These are phyloP conservation scores for Vicia villosa DNA, from an alignment of 306 rosid species.

Conservation along the genomic window DNA sequence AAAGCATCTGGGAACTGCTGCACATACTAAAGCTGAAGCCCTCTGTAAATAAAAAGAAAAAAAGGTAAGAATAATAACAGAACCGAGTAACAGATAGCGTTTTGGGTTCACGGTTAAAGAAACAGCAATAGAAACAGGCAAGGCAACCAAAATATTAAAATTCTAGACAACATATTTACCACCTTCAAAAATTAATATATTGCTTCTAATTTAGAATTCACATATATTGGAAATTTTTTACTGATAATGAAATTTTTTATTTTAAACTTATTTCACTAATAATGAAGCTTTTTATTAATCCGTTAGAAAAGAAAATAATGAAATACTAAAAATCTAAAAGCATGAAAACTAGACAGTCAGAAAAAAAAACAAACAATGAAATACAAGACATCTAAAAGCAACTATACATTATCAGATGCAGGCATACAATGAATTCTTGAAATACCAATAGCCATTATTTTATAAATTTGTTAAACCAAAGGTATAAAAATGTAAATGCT, in stretches of 20 bases:
- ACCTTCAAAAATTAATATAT: background rate
- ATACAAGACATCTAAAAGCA: constrained; percentile 11
- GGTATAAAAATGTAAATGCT: constrained; percentile 16
- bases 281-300: background rate
- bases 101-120: constrained; percentile 2
- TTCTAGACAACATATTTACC: constrained; percentile 13
- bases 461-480: background rate
- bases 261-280: too few relatives aligned
- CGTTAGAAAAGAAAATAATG: background rate
- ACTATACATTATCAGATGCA: background rate
- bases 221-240: too few relatives aligned
- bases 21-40: constrained; percentile 54
- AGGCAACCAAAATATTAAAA: constrained; percentile 13
- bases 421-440: background rate
- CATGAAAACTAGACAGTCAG: background rate
- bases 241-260: too few relatives aligned
- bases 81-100: background rate
- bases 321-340: constrained; percentile 14
- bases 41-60: constrained; percentile 47
- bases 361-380: background rate
- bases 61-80: constrained; percentile 13
- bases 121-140: constrained; percentile 1
- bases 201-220: background rate
- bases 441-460: background rate
- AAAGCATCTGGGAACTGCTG: constrained; percentile 45